phyloP scores from a whole-genome alignment of 2,329 filamentous ascomycete genomes.

The Colletotrichum sp. region DNA sequence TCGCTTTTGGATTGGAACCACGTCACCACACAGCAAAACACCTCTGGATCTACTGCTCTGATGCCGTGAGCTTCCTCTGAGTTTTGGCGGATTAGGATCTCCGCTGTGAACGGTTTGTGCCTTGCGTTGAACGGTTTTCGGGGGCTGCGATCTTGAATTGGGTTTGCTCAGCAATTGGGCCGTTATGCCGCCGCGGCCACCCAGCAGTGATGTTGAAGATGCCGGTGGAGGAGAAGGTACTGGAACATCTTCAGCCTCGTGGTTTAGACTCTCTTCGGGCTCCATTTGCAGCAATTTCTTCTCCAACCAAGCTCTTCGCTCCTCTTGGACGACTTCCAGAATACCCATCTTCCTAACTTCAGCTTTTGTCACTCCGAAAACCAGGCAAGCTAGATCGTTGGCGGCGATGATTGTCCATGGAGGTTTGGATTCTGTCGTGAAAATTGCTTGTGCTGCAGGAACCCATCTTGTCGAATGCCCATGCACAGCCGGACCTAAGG shows the following conservation, averaged over 20 bases:
- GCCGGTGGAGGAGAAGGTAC: constrained; percentile 41
- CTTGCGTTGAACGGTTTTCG: constrained; percentile 61
- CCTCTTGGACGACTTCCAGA: constrained; percentile 90
- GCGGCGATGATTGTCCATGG: constrained; percentile 97
- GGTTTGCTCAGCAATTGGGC: constrained; percentile 88
- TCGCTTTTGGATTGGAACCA: constrained; percentile 96
- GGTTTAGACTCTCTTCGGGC: constrained; percentile 39
- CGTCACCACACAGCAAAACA: constrained; percentile 92
- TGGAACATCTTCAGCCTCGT: constrained; percentile 35
- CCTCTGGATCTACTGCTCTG: constrained; percentile 80
- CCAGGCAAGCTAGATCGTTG: constrained; percentile 93
- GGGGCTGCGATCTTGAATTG: constrained; percentile 60
- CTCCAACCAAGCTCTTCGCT: constrained; percentile 88
- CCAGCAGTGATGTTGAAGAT: constrained; percentile 61
- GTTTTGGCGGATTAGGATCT: constrained; percentile 59
- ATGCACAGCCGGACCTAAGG: constrained; percentile 70
- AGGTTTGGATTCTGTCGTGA: constrained; percentile 88
- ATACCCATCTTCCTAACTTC: constrained; percentile 96
- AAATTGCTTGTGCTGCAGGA: constrained; percentile 93
- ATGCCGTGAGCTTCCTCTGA: constrained; percentile 64
- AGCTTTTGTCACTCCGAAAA: constrained; percentile 98
- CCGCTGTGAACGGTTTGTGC: constrained; percentile 69
- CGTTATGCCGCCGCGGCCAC: constrained; percentile 78
- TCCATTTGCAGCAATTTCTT: constrained; percentile 76
- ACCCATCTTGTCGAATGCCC: constrained; percentile 90